Evolutionary conservation across 2,329 filamentous ascomycete genomes (phyloP).

Genomic region (Orbilia ellipsospora): DNA sequence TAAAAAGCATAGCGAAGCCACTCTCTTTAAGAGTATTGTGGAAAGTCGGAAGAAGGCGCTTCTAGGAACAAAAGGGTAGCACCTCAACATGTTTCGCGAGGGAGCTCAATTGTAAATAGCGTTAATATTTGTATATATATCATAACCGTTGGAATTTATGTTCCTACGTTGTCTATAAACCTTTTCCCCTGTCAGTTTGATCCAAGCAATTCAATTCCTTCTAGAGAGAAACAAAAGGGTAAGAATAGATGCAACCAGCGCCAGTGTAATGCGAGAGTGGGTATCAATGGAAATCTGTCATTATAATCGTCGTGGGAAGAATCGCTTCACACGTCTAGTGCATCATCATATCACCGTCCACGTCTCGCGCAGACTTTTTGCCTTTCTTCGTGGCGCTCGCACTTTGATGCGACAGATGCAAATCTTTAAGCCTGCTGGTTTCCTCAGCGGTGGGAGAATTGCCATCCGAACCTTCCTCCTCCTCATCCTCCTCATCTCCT

Average conservation of each 20-base stretch:
- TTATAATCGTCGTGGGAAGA: slow-evolving; percentile 6
- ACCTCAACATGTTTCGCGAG: not conserved
- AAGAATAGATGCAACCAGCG: slow-evolving; percentile 1
- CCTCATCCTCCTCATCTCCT: slow-evolving; percentile 2
- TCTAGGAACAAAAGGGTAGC: not conserved
- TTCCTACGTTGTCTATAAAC: slow-evolving; percentile 4
- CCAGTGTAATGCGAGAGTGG: slow-evolving; percentile 23
- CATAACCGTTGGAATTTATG: not conserved
- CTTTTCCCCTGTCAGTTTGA: not conserved
- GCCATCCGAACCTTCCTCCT: slow-evolving; percentile 27
- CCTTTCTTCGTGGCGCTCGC: slow-evolving; percentile 31
- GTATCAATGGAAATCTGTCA: slow-evolving; percentile 33
- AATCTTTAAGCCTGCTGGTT: slow-evolving; percentile 37
- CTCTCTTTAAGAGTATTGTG: slow-evolving; percentile 29
- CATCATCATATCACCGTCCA: slow-evolving; percentile 48
- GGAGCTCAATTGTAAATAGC: slow-evolving; percentile 13
- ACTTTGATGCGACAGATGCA: slow-evolving; percentile 42
- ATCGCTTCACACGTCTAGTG: slow-evolving; percentile 13
- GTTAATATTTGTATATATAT: slow-evolving; percentile 18
- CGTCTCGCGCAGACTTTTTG: slow-evolving; percentile 28
- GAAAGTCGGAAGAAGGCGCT: slow-evolving; percentile 46
- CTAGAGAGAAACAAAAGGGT: slow-evolving; percentile 8
- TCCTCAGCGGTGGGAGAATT: slow-evolving; percentile 31
- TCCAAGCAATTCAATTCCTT: not conserved
- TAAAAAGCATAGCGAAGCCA: slow-evolving; percentile 17